These are phyloP conservation scores for Helenozyma rhizophorensis DNA, from an alignment of 805 yeast genomes.

Conservation along the genomic window DNA sequence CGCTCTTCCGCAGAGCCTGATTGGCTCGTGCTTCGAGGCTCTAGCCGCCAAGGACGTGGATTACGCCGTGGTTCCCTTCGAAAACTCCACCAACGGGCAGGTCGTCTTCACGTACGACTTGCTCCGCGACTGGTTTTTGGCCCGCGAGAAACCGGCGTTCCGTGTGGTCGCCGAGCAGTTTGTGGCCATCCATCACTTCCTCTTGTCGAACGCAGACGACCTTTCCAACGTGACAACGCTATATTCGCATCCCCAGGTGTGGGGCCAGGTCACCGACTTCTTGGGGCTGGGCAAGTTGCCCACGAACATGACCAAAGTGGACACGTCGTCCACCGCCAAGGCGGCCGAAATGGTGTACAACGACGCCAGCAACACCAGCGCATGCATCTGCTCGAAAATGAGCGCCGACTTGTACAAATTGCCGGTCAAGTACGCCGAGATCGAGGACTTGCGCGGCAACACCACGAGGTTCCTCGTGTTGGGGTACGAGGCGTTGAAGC, in stretches of 20 bases:
- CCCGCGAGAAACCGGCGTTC: constrained; percentile 26
- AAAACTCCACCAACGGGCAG: constrained; percentile 92
- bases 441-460: constrained; percentile 72
- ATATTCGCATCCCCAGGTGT: constrained; percentile 95
- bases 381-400: constrained; percentile 25
- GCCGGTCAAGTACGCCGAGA: constrained; percentile 24
- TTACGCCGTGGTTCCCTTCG: constrained; percentile 81
- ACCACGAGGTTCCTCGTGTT: constrained; percentile 82
- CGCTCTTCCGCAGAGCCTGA: constrained; percentile 37
- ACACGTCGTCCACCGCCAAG: constrained; percentile 74
- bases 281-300: constrained; percentile 29
- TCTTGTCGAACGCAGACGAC: constrained; percentile 46
- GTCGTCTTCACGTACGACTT: constrained; percentile 84
- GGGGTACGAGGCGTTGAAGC: constrained; percentile 27
- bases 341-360: constrained; percentile 67
- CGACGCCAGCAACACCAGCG: constrained; percentile 34
- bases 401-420: constrained; percentile 12
- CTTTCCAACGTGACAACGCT: constrained; percentile 48
- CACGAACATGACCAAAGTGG: constrained; percentile 47
- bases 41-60: constrained; percentile 46
- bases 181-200: constrained; percentile 77
- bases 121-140: constrained; percentile 60
- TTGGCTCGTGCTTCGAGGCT: constrained; percentile 59
- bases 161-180: constrained; percentile 71
- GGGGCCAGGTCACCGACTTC: constrained; percentile 84